These are phyloP conservation scores for Coffea humblotiana DNA, from an alignment of 305 asterid species.

Conservation along the genomic window DNA sequence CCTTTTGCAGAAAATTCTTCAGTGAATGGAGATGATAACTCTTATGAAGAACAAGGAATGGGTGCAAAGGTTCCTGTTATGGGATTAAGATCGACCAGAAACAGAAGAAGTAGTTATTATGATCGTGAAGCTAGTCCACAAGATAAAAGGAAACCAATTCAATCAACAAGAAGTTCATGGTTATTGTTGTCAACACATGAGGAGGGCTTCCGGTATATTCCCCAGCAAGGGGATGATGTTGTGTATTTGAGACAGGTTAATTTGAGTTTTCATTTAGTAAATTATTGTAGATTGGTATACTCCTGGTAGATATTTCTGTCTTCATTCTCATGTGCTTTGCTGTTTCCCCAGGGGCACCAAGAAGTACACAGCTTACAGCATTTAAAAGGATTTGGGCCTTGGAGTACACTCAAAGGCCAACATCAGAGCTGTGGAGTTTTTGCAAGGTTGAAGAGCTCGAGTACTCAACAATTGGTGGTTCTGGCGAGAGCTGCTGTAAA, in stretches of 20 bases:
- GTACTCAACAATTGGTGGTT: slow-evolving; percentile 78
- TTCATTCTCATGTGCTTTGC: slow-evolving; percentile 13
- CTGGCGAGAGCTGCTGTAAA: slow-evolving; percentile 97
- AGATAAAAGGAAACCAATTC: slow-evolving; percentile 52
- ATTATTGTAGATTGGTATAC: not conserved
- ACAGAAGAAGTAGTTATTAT: slow-evolving; percentile 7
- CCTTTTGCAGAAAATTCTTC: slow-evolving; percentile 45
- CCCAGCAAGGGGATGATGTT: slow-evolving; percentile 84
- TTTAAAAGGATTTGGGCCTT: slow-evolving; percentile 57
- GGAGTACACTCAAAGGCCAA: slow-evolving; percentile 64
- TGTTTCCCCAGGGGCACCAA: slow-evolving; percentile 78
- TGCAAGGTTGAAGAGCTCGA: slow-evolving; percentile 75
- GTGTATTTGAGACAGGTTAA: slow-evolving; percentile 88
- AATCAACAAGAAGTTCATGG: slow-evolving; percentile 77
- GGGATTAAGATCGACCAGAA: slow-evolving; percentile 74
- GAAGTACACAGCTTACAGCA: slow-evolving; percentile 59
- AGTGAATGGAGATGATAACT: slow-evolving; percentile 45
- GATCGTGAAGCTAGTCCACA: not conserved
- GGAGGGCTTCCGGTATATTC: slow-evolving; percentile 89
- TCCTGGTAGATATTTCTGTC: not conserved
- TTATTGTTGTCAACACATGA: slow-evolving; percentile 77
- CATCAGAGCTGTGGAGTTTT: slow-evolving; percentile 77
- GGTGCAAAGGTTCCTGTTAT: slow-evolving; percentile 45
- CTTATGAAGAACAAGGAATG: slow-evolving; percentile 54
- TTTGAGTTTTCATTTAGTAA: not conserved